Conservation (phyloP, 371 early-diverging fungal species). For the Syncephalis fuscata region DNA sequence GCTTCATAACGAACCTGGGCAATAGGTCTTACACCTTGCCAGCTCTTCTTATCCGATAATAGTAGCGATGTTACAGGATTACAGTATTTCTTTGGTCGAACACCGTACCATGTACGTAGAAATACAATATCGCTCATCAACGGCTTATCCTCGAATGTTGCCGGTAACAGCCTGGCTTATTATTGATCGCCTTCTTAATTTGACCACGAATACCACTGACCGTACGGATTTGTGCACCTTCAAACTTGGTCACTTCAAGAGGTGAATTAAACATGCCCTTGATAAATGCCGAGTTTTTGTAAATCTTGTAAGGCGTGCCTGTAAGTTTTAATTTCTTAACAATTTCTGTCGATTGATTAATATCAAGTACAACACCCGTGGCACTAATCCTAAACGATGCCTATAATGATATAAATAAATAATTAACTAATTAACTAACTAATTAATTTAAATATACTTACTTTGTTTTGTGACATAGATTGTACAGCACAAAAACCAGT, state of each 20-base stretch:
- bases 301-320: constrained; percentile 86
- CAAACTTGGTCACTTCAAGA: constrained; percentile 97
- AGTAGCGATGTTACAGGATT: constrained; percentile 87
- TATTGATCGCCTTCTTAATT: constrained; percentile 81
- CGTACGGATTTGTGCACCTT: constrained; percentile 90
- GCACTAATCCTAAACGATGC: constrained; percentile 89
- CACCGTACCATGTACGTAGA: constrained; percentile 92
- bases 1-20: constrained; percentile 77
- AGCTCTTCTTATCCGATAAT: constrained; percentile 41
- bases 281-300: constrained; percentile 97
- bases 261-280: constrained; percentile 98
- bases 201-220: constrained; percentile 98
- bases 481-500: constrained; percentile 92
- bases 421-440: too few species aligned
- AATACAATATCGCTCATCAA: constrained; percentile 94
- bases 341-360: constrained; percentile 73
- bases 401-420: constrained; percentile 9
- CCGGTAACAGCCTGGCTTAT: constrained; percentile 94
- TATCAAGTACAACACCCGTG: constrained; percentile 88
- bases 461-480: constrained; percentile 46
- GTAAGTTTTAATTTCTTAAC: constrained; percentile 98
- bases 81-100: constrained; percentile 84
- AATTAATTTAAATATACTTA: constrained; percentile 10
- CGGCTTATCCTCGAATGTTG: constrained; percentile 98
- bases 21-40: constrained; percentile 84